Evolutionary conservation across 2,329 filamentous ascomycete genomes (phyloP), one percentile per base, ranked within the genome.

Genomic region (Ophiostoma tasmaniense): DNA sequence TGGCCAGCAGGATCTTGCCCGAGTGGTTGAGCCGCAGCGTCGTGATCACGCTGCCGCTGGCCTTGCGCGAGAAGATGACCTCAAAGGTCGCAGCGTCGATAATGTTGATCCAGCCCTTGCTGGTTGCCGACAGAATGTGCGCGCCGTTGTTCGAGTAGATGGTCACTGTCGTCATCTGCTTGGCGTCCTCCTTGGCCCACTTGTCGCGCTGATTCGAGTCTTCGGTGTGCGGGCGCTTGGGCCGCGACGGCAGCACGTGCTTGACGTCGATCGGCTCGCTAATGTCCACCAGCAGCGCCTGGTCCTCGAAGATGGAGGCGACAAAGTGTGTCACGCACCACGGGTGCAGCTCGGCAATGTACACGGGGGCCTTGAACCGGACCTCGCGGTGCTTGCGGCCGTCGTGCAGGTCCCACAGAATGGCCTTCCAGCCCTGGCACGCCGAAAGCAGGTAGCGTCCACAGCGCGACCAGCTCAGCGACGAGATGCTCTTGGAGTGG

Each of bases 381-480:
- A 97, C 90, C 73, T 92, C 93, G 73, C 93, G 89, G 75, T 93
- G 82, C 70, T 91, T 83, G 76, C 90, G 84, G 64, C 86, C 84
- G 70, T 87, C 82, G 68, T 85, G 85, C 70, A 99, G 82, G 78
- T 99, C 95, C 95, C 95, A 99, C 0, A 99, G 84, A 66, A 97
- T 93, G 72, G 91, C 93, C 79, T 96, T 96, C 91, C 94, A 98
- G 75, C 97, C 95, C 77, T 97, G 92, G 62, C 93, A 96, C 13
- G 93, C 91, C 70, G 92, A 97, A 69, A 99, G 85, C 67, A 99
- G 83, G 79, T 97, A 98, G 73, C 92, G 87, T 33, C 95, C 94
- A 79, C 93, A 92, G 74, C 90, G 86, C 67, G 94, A 97, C 95
- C 95, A 99, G 81, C 93, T 96, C 71, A 99, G 80, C 67, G 92